Conservation (phyloP, 2,329 filamentous ascomycete species). For the Trichoderma afroharzianum region DNA sequence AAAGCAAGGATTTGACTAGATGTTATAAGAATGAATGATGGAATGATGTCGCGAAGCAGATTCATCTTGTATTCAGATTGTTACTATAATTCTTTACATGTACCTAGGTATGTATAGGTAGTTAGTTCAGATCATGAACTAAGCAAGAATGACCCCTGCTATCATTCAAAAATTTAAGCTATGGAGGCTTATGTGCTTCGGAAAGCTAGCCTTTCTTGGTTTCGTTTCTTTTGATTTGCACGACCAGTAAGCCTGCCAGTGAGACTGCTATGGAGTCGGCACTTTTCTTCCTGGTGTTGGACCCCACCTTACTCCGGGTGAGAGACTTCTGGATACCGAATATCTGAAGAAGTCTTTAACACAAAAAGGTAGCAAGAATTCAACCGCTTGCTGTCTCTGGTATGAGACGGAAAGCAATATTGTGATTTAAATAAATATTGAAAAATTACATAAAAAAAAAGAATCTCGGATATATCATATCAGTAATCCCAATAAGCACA, state of each 20-base stretch:
- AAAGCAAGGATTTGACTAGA: constrained; percentile 10
- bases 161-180: not conserved
- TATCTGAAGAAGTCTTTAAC: not conserved
- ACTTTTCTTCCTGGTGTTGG: not conserved
- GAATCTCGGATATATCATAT: not conserved
- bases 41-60: too few species aligned
- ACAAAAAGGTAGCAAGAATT: not conserved
- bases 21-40: not conserved
- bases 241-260: not conserved
- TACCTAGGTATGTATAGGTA: not conserved
- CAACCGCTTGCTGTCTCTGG: not conserved
- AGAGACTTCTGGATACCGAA: not conserved
- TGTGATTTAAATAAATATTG: not conserved
- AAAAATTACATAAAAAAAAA: not conserved
- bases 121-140: not conserved
- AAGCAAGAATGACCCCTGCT: not conserved
- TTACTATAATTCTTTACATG: not conserved
- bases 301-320: not conserved
- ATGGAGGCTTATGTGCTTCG: not conserved
- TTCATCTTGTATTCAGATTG: not conserved
- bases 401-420: not conserved
- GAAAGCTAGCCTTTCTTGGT: not conserved
- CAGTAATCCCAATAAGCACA: not conserved
- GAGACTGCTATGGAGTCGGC: not conserved
- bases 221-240: not conserved